These are phyloP conservation scores for Pythium folliculosum DNA, from an alignment of 352 stramenopile genomes.

Conservation along the genomic window DNA sequence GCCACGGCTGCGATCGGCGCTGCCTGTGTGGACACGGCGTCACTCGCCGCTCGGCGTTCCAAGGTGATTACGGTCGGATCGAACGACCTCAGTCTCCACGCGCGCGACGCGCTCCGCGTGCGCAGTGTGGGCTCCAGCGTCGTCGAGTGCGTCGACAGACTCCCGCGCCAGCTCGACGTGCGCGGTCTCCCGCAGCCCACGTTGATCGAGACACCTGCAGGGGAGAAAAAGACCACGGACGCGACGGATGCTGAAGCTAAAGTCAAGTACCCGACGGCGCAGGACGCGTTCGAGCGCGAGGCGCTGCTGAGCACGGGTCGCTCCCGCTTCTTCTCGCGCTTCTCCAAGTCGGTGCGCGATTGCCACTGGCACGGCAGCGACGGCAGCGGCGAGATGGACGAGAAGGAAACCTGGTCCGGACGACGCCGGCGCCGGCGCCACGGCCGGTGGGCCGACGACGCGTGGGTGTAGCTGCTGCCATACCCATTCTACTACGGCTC, in stretches of 20 bases:
- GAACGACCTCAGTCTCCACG: constrained; percentile 2
- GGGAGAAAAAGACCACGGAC: background rate
- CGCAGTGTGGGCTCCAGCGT: constrained; percentile 2
- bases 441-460: background rate
- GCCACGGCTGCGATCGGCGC: background rate
- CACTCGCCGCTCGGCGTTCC: background rate
- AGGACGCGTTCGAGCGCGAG: constrained; percentile 8
- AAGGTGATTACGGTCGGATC: background rate
- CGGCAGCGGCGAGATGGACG: too few species aligned
- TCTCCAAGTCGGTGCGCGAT: background rate
- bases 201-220: constrained; percentile 2
- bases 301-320: background rate
- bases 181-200: constrained; percentile 10
- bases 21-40: background rate
- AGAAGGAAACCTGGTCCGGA: too few species aligned
- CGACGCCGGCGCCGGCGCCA: too few species aligned
- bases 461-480: background rate
- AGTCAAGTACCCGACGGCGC: background rate
- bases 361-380: background rate
- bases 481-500: too few species aligned
- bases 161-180: constrained; percentile 1
- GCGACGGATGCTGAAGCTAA: background rate
- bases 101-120: constrained; percentile 8
- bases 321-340: background rate
- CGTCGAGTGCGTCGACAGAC: constrained; percentile 14